Conservation (phyloP, 441 rosid species). For the Croton laevigatus region DNA sequence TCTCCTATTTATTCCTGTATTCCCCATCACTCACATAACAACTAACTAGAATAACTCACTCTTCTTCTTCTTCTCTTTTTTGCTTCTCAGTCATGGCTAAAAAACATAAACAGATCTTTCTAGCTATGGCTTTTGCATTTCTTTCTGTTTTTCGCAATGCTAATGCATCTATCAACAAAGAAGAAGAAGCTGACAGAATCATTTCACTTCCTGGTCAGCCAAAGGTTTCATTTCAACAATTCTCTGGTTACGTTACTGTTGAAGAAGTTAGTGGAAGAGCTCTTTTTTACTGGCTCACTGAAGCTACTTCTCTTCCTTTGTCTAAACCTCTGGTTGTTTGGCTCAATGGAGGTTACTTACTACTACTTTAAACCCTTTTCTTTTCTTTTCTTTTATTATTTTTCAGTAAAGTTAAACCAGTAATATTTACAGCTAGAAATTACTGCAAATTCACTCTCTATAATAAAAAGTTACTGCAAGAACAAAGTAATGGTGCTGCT, state of each 20-base stretch:
- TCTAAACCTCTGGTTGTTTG: constrained; percentile 83
- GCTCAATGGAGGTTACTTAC: constrained; percentile 86
- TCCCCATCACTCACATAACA: constrained; percentile 19
- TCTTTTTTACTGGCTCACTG: constrained; percentile 97
- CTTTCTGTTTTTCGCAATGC: constrained; percentile 11
- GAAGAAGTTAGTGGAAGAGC: constrained; percentile 67
- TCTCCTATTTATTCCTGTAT: constrained; percentile 48
- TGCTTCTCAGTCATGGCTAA: constrained; percentile 27
- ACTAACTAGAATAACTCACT: constrained; percentile 12
- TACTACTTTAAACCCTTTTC: no score
- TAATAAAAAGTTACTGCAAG: no score
- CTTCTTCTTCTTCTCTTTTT: no score
- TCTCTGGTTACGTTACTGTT: constrained; percentile 88
- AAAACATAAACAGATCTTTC: constrained; percentile 26
- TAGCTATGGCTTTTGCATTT: constrained; percentile 23
- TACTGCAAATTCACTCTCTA: no score
- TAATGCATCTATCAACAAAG: constrained; percentile 8
- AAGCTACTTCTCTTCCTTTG: constrained; percentile 45
- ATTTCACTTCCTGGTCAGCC: constrained; percentile 92
- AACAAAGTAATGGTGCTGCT: background rate
- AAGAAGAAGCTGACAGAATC: constrained; percentile 69
- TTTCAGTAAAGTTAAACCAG: no score
- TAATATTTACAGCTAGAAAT: no score
- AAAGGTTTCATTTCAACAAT: constrained; percentile 74
- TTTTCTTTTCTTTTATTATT: background rate